Evolutionary conservation across 2,329 filamentous ascomycete genomes (phyloP).

Genomic region (Ophiocordyceps sinensis): DNA sequence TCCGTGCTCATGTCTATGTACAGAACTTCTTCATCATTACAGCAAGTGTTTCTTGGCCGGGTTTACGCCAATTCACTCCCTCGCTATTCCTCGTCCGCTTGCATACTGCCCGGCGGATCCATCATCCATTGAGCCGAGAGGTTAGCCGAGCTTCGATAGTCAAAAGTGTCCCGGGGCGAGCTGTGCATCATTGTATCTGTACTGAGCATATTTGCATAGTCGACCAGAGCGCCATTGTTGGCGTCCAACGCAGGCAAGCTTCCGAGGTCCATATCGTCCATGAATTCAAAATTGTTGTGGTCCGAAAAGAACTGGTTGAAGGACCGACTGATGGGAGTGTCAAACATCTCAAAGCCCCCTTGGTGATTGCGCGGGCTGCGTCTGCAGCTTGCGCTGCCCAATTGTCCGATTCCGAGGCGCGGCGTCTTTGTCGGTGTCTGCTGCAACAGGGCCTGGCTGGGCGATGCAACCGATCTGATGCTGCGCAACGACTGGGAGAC

Average conservation of each 20-base stretch:
- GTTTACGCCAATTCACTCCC: background rate
- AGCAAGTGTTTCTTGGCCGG: background rate
- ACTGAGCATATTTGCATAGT: constrained; percentile 33
- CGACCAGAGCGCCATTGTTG: constrained; percentile 17
- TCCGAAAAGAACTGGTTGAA: constrained; percentile 51
- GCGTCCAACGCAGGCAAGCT: constrained; percentile 23
- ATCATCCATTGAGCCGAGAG: constrained; percentile 17
- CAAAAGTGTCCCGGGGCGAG: constrained; percentile 24
- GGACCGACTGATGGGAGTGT: constrained; percentile 47
- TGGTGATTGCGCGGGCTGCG: constrained; percentile 28
- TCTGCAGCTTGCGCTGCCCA: constrained; percentile 20
- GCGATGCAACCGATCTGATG: constrained; percentile 27
- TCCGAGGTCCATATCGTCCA: constrained; percentile 29
- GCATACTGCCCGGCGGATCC: constrained; percentile 2
- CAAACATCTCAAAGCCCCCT: constrained; percentile 23
- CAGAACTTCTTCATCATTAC: background rate
- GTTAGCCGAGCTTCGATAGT: constrained; percentile 14
- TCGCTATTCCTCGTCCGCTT: background rate
- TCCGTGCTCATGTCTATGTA: background rate
- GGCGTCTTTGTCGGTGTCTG: constrained; percentile 34
- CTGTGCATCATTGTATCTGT: constrained; percentile 33
- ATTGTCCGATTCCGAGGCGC: constrained; percentile 11
- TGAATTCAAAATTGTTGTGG: constrained; percentile 25
- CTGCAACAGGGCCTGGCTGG: constrained; percentile 25
- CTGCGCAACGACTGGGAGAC: constrained; percentile 42